Conservation (phyloP, 2,329 filamentous ascomycete genomes). For the Byssoonygena ceratinophila region DNA sequence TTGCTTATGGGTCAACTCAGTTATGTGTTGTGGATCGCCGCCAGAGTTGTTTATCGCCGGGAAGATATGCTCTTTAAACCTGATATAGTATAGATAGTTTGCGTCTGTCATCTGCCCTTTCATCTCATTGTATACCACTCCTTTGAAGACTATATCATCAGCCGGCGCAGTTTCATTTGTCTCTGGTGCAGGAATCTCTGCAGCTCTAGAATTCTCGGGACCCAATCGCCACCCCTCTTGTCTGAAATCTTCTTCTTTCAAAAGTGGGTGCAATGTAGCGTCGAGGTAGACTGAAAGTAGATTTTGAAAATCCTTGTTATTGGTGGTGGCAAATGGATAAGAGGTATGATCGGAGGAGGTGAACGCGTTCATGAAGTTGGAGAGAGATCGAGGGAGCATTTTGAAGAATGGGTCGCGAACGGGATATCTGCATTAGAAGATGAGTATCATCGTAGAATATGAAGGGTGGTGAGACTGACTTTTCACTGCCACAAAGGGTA, state of each 20-base stretch:
- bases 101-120: slow-evolving; percentile 98
- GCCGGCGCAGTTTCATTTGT: slow-evolving; percentile 14
- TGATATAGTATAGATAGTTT: slow-evolving; percentile 89
- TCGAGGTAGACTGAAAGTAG: slow-evolving; percentile 94
- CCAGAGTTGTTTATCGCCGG: slow-evolving; percentile 93
- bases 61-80: slow-evolving; percentile 89
- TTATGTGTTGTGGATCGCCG: slow-evolving; percentile 92
- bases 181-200: slow-evolving; percentile 38
- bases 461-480: slow-evolving; percentile 43
- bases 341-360: slow-evolving; percentile 93
- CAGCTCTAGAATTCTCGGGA: slow-evolving; percentile 68
- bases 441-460: background rate
- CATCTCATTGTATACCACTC: slow-evolving; percentile 99
- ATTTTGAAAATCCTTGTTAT: slow-evolving; percentile 88
- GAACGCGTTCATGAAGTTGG: slow-evolving; percentile 99
- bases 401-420: slow-evolving; percentile 99
- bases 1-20: slow-evolving; percentile 84
- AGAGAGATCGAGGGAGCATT: slow-evolving; percentile 96
- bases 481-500: slow-evolving; percentile 87
- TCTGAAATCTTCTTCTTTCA: slow-evolving; percentile 84
- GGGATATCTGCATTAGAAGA: slow-evolving; percentile 56
- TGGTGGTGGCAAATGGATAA: slow-evolving; percentile 96
- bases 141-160: slow-evolving; percentile 67
- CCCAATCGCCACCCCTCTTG: slow-evolving; percentile 97
- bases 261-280: slow-evolving; percentile 76